Base-by-base conservation (phyloP, 768 basidiomycete genomes). In the Albatrellus ellisii region DNA sequence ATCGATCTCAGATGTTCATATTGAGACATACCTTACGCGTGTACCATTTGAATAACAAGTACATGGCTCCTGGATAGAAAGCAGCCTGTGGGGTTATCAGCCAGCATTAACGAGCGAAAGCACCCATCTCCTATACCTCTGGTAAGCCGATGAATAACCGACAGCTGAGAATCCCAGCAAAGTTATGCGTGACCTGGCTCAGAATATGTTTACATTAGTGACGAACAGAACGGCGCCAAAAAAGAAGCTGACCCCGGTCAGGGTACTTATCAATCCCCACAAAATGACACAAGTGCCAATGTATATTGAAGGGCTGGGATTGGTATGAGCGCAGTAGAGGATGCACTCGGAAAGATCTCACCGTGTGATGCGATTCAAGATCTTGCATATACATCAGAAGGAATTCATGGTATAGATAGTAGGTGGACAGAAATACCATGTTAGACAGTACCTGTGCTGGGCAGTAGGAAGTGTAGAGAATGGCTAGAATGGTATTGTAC, bases 381-480 rank as follows among this genome's bases (percentile, higher is more conserved):
- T 21, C 27, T 27, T 20, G 17, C 11, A 25, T 17, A 17, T 10
- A 18, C 25, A 26, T 17, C 15, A 36, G 35, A 18, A 9, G 6
- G 14, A n/a, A 12, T 12, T n/a, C 11, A 32, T 12, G 31, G 18
- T 32, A 32, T n/a, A 4, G 31, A 32, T 32, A 18, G 6, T 6
- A 6, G 6, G 18, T 10, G 10, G 11, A 6, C 14, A 29, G 17
- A 53, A 61, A 14, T 46, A 71, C 76, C 72, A 80, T 77, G 51
- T 77, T 81, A 0, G 72, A 77, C 1, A 77, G 78, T 41, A 80
- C 68, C 49, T 79, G 77, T 11, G 73, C 70, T 2, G 77, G 77
- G 27, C 70, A 70, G 45, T 80, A 77, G 1, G 74, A 72, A 2
- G 62, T 77, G 46, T 68, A 76, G 20, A 76, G 61, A 34, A 72